phyloP scores from a whole-genome alignment of 202 grass and related monocot species.

The Zizania palustris region DNA sequence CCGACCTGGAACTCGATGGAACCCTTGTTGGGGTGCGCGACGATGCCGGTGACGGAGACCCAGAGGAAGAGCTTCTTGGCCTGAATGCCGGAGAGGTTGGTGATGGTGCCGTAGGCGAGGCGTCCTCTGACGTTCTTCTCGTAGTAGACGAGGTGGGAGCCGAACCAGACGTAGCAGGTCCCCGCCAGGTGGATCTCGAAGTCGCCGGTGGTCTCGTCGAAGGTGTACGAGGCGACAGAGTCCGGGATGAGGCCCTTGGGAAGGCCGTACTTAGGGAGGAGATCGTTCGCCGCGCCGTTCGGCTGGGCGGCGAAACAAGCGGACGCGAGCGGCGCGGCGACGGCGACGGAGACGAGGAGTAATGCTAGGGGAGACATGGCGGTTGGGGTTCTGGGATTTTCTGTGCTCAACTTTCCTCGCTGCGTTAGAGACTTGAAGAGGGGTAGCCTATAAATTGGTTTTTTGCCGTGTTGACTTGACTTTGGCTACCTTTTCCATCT shows the following conservation, averaged over 20 bases:
- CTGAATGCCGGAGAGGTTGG: slow-evolving; percentile 65
- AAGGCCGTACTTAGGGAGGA: slow-evolving; percentile 70
- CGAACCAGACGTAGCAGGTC: slow-evolving; percentile 79
- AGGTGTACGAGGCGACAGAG: slow-evolving; percentile 59
- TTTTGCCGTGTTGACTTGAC: neutral
- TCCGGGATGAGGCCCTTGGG: slow-evolving; percentile 73
- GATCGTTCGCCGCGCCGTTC: slow-evolving; percentile 50
- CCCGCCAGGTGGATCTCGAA: slow-evolving; percentile 68
- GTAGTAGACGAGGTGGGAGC: slow-evolving; percentile 66
- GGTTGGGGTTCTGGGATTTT: slow-evolving; percentile 41
- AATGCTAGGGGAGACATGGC: slow-evolving; percentile 29
- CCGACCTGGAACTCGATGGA: slow-evolving; percentile 69
- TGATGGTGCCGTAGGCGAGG: slow-evolving; percentile 59
- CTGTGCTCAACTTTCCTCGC: neutral
- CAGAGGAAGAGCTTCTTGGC: slow-evolving; percentile 86
- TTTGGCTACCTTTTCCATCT: neutral
- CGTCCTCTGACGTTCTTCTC: slow-evolving; percentile 54
- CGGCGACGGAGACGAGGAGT: slow-evolving; percentile 7
- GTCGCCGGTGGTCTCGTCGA: slow-evolving; percentile 46
- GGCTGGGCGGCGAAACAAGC: neutral
- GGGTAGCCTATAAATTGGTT: neutral
- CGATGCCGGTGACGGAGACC: slow-evolving; percentile 68
- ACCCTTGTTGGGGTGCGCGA: slow-evolving; percentile 54
- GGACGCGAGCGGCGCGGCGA: neutral
- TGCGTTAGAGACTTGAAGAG: neutral